Percentiles rank a stretch among this genome's conserved stretches.
Conservation (phyloP, 2,329 filamentous ascomycete species). For the Xylaria sp. region DNA sequence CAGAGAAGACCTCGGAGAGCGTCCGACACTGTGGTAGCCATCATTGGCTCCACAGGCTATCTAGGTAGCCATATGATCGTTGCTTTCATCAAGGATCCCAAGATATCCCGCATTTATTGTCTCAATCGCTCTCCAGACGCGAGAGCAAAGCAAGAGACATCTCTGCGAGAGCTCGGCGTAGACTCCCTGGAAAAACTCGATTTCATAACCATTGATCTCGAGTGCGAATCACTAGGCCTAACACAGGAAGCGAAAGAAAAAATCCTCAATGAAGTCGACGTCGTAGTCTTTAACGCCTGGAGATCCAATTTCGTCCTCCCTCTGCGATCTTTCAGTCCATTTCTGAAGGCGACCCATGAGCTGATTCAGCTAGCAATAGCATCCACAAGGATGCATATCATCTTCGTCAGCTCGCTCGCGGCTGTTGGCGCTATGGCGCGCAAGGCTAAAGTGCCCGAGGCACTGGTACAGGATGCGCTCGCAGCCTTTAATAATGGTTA, state of each 20-base stretch:
- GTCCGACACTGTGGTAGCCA: slow-evolving; percentile 14
- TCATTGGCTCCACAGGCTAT: slow-evolving; percentile 39
- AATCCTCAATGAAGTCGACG: slow-evolving; percentile 25
- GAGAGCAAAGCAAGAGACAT: slow-evolving; percentile 20
- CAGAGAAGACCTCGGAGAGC: background rate
- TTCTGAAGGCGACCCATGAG: slow-evolving; percentile 33
- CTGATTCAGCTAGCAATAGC: slow-evolving; percentile 30
- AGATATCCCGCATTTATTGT: slow-evolving; percentile 33
- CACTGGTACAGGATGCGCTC: slow-evolving; percentile 6
- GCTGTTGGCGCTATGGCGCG: slow-evolving; percentile 4
- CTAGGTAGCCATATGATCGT: slow-evolving; percentile 28
- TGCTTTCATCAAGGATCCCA: slow-evolving; percentile 24
- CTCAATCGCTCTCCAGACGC: slow-evolving; percentile 33
- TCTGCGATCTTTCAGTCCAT: slow-evolving; percentile 38
- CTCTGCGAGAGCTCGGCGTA: background rate
- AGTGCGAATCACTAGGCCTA: background rate
- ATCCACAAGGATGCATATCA: slow-evolving; percentile 26
- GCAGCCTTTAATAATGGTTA: slow-evolving; percentile 36
- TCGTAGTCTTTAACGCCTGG: slow-evolving; percentile 43
- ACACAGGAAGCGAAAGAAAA: background rate
- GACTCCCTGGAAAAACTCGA: background rate
- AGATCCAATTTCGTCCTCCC: slow-evolving; percentile 41
- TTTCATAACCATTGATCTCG: background rate
- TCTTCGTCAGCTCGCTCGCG: slow-evolving; percentile 45
- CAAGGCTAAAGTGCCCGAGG: background rate